These are phyloP conservation scores for Neocallimastix lanati DNA, from an alignment of 192 early-diverging fungal species.

Conservation along the genomic window DNA sequence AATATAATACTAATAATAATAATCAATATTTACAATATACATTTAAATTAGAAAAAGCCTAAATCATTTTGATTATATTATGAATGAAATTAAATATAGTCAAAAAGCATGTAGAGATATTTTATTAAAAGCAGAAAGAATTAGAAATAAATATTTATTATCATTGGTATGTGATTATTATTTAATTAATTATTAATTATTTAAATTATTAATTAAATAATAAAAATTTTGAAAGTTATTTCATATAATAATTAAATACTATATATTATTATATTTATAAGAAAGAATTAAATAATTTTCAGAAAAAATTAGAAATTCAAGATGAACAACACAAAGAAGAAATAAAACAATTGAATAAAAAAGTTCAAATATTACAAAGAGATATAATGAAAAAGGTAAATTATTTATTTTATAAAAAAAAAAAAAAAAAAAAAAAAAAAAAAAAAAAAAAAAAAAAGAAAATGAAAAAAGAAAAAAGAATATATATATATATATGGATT, in stretches of 20 bases:
- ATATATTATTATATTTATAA: background rate
- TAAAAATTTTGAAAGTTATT: too few relatives aligned
- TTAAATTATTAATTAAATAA: too few relatives aligned
- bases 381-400: background rate
- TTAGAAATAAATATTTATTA: background rate
- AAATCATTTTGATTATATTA: background rate
- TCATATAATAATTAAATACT: too few relatives aligned
- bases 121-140: background rate
- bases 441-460: too few relatives aligned
- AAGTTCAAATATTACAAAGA: background rate
- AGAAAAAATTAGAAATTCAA: background rate
- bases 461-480: too few relatives aligned
- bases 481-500: too few relatives aligned
- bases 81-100: background rate
- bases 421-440: too few relatives aligned
- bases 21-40: too few relatives aligned
- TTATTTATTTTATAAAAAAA: too few relatives aligned
- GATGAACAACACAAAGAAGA: background rate
- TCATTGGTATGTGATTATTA: background rate
- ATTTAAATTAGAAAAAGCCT: background rate
- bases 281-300: background rate
- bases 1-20: too few relatives aligned
- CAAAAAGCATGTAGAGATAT: background rate
- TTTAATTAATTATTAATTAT: too few relatives aligned
- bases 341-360: background rate